phyloP scores from a whole-genome alignment of 192 early-diverging fungal genomes.

The Martensiomyces pterosporus region DNA sequence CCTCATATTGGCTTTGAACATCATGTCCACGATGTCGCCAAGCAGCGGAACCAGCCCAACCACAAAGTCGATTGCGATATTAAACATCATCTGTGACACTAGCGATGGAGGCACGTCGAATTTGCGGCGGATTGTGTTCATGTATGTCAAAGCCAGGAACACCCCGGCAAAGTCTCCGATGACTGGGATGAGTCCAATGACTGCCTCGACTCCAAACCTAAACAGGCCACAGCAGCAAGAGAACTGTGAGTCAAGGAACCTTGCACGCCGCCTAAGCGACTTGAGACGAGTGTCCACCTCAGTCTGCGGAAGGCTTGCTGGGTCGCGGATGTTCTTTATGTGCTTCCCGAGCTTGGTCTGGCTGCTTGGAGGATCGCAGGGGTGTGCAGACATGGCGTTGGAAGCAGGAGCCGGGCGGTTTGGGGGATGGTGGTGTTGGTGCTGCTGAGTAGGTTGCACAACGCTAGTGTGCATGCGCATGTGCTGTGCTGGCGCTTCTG shows the following conservation, averaged over 20 bases:
- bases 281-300: constrained; percentile 26
- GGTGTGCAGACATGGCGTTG: too few species aligned
- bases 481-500: too few species aligned
- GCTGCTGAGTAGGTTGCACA: too few species aligned
- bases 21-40: constrained; percentile 43
- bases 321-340: constrained; percentile 20
- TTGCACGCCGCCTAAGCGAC: constrained; percentile 15
- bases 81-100: constrained; percentile 40
- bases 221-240: constrained; percentile 33
- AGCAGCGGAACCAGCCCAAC: constrained; percentile 44
- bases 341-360: constrained; percentile 3
- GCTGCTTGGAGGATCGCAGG: neutral
- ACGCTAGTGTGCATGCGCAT: too few species aligned
- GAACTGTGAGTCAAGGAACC: constrained; percentile 26
- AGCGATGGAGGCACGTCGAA: constrained; percentile 31
- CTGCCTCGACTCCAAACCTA: constrained; percentile 39
- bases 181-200: constrained; percentile 41
- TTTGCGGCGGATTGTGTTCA: constrained; percentile 18
- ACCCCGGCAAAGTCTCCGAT: constrained; percentile 44
- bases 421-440: too few species aligned
- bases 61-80: constrained; percentile 39
- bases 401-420: constrained; percentile 3
- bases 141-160: constrained; percentile 23
- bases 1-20: constrained; percentile 50
- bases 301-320: constrained; percentile 11